Base-by-base conservation (phyloP, 306 rosid genomes). In the Cicer bijugum region DNA sequence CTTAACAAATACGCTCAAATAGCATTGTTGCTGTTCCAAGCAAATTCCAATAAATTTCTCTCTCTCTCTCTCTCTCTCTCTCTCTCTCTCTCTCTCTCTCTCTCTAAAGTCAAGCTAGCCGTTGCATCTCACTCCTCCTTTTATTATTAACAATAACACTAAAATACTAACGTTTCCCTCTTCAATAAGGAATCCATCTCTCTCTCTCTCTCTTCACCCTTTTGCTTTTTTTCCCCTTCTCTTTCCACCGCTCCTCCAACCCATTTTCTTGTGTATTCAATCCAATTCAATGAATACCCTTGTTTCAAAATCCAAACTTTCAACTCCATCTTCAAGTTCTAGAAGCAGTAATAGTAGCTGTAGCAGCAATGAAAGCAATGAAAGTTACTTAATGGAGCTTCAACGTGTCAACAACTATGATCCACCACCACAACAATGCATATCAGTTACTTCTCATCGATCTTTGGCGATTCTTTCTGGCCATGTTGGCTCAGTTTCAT, bases 401-500 rank as follows among this genome's bases (percentile, higher is more conserved):
- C 71, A 11, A 17, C 70, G 2, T 14, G 8, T 65, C 10, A 64
- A 64, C 37, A 64, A 64, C 37, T 15, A 42, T 16, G 28, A 62
- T 2, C n/a, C 3, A 39, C 59, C 28, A 62, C 38, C 65, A 45
- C 78, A 86, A 12, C 8, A 10, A 48, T 39, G 40, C 44, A 6
- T n/a, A 78, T 74, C 74, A 35, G 10, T 14, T 23, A 23, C 33
- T 74, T 84, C 92, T 0, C 87, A 87, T 52, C 72, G 86, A 35
- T 79, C 87, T n/a, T 61, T 94, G 12, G 97, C 97, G 0, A 84
- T 94, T 48, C 98, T 94, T 40, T 83, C 95, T 0, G 92, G 85
- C 6, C 98, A 94, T 39, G 75, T 82, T 15, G 92, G 98, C 37
- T 84, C 98, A 0, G 90, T 94, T 61, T 94, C 97, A 14, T 91